Evolutionary conservation across 2,329 filamentous ascomycete species (phyloP), one percentile per base, ranked within the genome.

Genomic region (Orbilia javanica): DNA sequence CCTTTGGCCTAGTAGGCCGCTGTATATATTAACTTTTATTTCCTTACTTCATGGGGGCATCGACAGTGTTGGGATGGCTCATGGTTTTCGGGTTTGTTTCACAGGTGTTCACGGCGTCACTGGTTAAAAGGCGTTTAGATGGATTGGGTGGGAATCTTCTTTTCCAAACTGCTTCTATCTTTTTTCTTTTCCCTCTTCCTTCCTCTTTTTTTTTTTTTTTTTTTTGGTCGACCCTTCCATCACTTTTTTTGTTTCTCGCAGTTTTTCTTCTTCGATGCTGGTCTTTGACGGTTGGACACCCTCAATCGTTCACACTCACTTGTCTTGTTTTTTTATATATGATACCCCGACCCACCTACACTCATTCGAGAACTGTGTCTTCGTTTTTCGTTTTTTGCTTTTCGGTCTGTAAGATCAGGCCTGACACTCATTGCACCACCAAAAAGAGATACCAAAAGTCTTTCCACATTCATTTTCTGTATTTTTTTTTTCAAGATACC

Each of bases 11-110:
- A 53, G 25, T 5, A 67, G 55, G 57, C 39, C 48, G 29, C 55
- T 68, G 71, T 70, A 77, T 57, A 77, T 77, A 77, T 66, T 65
- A 65, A 46, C 42, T 69, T 52, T 76, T 70, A 25, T 55, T 22
- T 64, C 67, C 52, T 46, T 55, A 8, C 46, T 29, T 46, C 39
- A 25, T 22, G 39, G 44, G 39, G 36, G n/a, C 27, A 39, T 75
- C 27, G 63, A 52, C 27, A 50, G 57, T 70, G 36, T 48, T 50
- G 27, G 52, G 52, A 31, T 57, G 31, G 52, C 52, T 57, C 34
- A 53, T 69, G 55, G 36, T 48, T 36, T 55, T 20, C 46, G 36
- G 48, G 39, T 67, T 60, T 74, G 34, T 66, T 64, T 46, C 42
- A 63, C 42, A 36, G 69, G 62, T 48, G 48, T 65, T 70, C 27